Conservation (phyloP, 139 green algal species). For the Dunaliella primolecta region DNA sequence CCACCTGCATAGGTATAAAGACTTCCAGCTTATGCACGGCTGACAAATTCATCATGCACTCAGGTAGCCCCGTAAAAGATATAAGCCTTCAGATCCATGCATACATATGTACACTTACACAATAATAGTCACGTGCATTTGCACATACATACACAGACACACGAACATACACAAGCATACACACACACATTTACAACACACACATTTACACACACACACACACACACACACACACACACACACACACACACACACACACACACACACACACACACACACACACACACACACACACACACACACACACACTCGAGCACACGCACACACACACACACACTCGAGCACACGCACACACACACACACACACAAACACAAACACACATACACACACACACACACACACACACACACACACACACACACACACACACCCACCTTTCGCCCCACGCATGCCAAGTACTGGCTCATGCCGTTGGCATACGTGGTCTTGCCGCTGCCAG, state of each 20-base stretch:
- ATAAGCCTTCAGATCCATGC: background rate
- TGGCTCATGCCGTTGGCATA: constrained; percentile 87
- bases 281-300: background rate
- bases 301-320: no score
- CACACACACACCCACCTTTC: constrained; percentile 23
- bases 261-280: background rate
- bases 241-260: no score
- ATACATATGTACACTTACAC: background rate
- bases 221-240: background rate
- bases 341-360: constrained; percentile 20
- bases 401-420: background rate
- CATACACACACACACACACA: background rate
- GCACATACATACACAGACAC: no score
- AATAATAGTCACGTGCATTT: no score
- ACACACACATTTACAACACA: background rate
- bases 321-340: constrained; percentile 24
- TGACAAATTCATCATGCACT: background rate
- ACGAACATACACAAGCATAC: no score
- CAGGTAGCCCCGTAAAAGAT: no score
- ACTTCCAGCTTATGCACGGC: background rate
- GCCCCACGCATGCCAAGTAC: constrained; percentile 52
- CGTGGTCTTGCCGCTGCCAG: constrained; percentile 92
- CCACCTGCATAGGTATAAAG: no score
- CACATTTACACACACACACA: background rate
- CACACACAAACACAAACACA: background rate